phyloP scores from a whole-genome alignment of 2,329 filamentous ascomycete genomes.

The Cercospora sp. region DNA sequence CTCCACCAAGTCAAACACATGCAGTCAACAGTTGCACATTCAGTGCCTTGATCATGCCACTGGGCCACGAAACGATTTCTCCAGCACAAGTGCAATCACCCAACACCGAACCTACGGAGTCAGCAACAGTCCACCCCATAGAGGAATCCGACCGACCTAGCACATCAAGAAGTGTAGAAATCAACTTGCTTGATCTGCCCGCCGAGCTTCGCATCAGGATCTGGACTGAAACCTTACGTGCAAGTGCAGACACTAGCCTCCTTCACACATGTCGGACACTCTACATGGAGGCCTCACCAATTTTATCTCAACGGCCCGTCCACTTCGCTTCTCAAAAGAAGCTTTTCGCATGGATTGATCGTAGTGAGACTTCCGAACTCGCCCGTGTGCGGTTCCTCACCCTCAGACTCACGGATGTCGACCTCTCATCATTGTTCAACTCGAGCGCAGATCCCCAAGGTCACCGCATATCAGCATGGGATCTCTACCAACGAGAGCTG shows the following conservation, averaged over 20 bases:
- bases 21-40: not conserved
- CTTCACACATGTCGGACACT: constrained; percentile 26
- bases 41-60: not conserved
- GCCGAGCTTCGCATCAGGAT: constrained; percentile 20
- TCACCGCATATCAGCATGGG: constrained; percentile 24
- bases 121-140: not conserved
- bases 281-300: constrained; percentile 30
- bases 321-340: constrained; percentile 32
- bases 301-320: constrained; percentile 28
- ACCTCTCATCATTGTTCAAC: constrained; percentile 30
- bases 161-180: not conserved
- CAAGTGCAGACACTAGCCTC: constrained; percentile 11
- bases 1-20: not conserved
- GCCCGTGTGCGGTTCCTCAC: constrained; percentile 27
- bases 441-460: not conserved
- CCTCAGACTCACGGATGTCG: constrained; percentile 33
- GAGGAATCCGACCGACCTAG: not conserved
- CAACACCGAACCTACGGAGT: not conserved
- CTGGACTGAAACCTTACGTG: not conserved
- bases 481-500: constrained; percentile 33
- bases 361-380: constrained; percentile 26
- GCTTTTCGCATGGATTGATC: constrained; percentile 33
- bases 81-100: not conserved
- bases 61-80: not conserved
- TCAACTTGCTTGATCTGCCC: constrained; percentile 20